Conservation (phyloP, 768 basidiomycete genomes). For the Boletus edulis region DNA sequence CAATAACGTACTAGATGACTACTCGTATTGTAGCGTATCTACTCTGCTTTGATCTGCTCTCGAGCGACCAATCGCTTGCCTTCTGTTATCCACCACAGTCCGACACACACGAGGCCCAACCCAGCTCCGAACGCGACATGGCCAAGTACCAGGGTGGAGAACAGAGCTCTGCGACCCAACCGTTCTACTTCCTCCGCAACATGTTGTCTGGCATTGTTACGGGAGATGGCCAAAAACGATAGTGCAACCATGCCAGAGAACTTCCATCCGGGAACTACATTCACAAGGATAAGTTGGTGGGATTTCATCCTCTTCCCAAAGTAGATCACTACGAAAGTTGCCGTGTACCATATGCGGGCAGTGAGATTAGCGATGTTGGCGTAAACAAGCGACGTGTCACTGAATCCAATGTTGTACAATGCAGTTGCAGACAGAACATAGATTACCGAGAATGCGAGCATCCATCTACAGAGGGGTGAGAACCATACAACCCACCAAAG, state of each 20-base stretch:
- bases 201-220: slow-evolving; percentile 15
- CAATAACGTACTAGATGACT: too few species aligned
- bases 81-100: slow-evolving; percentile 30
- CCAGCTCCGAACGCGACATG: slow-evolving; percentile 28
- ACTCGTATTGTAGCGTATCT: not conserved
- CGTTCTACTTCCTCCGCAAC: slow-evolving; percentile 11
- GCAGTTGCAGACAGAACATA: slow-evolving; percentile 58
- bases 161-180: slow-evolving; percentile 18
- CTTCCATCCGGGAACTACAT: slow-evolving; percentile 26
- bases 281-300: slow-evolving; percentile 11
- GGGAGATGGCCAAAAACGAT: slow-evolving; percentile 23
- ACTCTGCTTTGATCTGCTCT: slow-evolving; percentile 21
- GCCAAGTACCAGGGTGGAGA: slow-evolving; percentile 18
- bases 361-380: slow-evolving; percentile 71
- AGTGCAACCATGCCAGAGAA: slow-evolving; percentile 22
- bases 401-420: slow-evolving; percentile 47
- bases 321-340: slow-evolving; percentile 47
- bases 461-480: slow-evolving; percentile 47
- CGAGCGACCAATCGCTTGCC: slow-evolving; percentile 23
- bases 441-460: slow-evolving; percentile 69
- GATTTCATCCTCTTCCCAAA: slow-evolving; percentile 34
- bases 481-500: not conserved
- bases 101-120: slow-evolving; percentile 26
- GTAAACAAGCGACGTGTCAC: slow-evolving; percentile 71
- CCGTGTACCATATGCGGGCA: slow-evolving; percentile 60